Conservation (phyloP, 805 yeast species). For the Hanseniaspora jakobsenii region DNA sequence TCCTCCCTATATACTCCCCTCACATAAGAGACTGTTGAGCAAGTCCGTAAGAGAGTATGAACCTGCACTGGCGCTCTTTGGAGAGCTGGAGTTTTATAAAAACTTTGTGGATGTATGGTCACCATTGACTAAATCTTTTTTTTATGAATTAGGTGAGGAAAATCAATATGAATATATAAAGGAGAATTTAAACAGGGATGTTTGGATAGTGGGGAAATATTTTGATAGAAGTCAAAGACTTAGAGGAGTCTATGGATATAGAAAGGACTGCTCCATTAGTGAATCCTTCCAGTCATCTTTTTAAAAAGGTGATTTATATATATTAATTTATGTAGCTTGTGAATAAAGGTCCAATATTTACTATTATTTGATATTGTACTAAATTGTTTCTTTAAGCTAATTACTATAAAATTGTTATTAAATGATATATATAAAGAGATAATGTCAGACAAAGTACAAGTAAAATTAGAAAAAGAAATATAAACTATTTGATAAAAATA, state of each 20-base stretch:
- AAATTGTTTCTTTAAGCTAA: no score
- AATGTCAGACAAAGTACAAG: no score
- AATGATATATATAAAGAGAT: no score
- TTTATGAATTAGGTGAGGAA: slow-evolving; percentile 63
- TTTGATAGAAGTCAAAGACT: slow-evolving; percentile 41
- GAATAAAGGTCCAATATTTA: no score
- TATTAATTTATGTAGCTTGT: no score
- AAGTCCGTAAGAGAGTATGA: slow-evolving; percentile 58
- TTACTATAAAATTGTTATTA: no score
- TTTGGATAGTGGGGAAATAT: slow-evolving; percentile 42
- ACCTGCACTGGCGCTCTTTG: slow-evolving; percentile 69
- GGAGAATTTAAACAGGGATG: slow-evolving; percentile 17
- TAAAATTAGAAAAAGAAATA: no score
- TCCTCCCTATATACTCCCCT: slow-evolving; percentile 64
- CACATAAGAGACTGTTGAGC: slow-evolving; percentile 31
- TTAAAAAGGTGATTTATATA: not conserved
- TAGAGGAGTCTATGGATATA: slow-evolving; percentile 59
- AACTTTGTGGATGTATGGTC: slow-evolving; percentile 41
- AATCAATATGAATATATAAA: slow-evolving; percentile 42
- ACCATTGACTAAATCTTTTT: slow-evolving; percentile 38
- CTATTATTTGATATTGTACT: no score
- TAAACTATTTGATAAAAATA: no score
- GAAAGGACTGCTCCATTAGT: slow-evolving; percentile 17
- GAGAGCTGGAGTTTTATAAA: slow-evolving; percentile 58
- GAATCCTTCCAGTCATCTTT: slow-evolving; percentile 16